Evolutionary conservation across 495 filamentous ascomycete species (phyloP), one percentile per base, ranked within the genome.

Genomic region (Trichodelitschia bisporula): DNA sequence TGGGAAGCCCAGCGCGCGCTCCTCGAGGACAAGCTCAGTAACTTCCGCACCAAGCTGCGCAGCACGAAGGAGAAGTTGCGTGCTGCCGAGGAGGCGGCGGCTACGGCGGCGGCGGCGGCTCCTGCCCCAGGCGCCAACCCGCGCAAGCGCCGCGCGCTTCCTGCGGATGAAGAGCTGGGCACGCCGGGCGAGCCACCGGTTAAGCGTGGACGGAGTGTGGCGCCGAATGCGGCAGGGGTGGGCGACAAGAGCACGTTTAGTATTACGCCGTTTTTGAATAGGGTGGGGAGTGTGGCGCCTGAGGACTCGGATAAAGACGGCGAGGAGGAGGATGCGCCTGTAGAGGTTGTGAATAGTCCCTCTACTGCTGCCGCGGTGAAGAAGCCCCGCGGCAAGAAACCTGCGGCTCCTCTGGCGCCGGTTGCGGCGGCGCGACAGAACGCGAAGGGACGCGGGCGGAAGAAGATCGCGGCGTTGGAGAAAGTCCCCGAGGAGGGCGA

Each of bases 241-340:
- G 79, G 75, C 15, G 79, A 89, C 38, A 90, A 90, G 47, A 90
- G 80, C 1, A 66, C 59, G 13, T 93, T 93, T 45, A 86, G 79
- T 8, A 82, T 93, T 37, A 93, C 83, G 1, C 83, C 83, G 0
- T 89, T 82, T 49, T 53, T 93, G 18, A 89, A 84, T 53, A 71
- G 76, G 31, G 77, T 72, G 4, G 56, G 62, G 25, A 71, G 57
- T 40, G 51, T 58, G n/a, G 47, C 52, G 5, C 49, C 51, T 23
- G 59, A 60, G 21, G 41, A 45, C 26, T 33, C 42, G n/a, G 37
- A 42, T 18, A 50, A 46, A 14, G 37, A 34, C 6, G 46, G 41
- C 0, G 30, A 34, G 1, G 32, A 39, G 9, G 23, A 38, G 15
- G 44, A 25, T 5, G 32, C 26, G 4, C 33, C 31, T 4, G 40